These are phyloP conservation scores for Lactifluus subvellereus DNA, from an alignment of 768 basidiomycete genomes.

Conservation along the genomic window DNA sequence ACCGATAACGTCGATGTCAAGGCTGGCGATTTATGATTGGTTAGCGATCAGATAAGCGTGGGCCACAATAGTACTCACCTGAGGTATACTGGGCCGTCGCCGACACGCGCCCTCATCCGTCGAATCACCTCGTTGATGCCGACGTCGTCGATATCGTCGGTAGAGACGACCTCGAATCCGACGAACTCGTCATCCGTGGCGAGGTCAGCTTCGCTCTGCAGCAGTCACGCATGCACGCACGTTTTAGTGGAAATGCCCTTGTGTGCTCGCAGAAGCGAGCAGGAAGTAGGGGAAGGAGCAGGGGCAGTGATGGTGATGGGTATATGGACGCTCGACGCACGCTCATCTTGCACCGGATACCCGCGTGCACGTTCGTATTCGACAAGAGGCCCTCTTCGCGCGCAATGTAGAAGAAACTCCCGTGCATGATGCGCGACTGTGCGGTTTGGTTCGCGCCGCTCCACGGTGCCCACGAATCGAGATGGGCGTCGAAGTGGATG, in stretches of 20 bases:
- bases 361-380: constrained; percentile 74
- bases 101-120: constrained; percentile 66
- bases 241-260: background rate
- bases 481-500: constrained; percentile 77
- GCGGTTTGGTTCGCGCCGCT: constrained; percentile 37
- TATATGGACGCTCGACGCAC: constrained; percentile 31
- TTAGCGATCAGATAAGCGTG: too few species aligned
- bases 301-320: too few species aligned
- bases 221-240: too few species aligned
- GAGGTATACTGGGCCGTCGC: constrained; percentile 70
- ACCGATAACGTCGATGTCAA: constrained; percentile 84
- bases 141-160: constrained; percentile 78
- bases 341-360: constrained; percentile 71
- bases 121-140: constrained; percentile 65
- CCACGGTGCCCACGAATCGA: constrained; percentile 54
- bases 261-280: too few species aligned
- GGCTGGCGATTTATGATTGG: constrained; percentile 32
- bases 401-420: constrained; percentile 81
- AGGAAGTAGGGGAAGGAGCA: too few species aligned
- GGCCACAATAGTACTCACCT: constrained; percentile 33
- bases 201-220: constrained; percentile 55
- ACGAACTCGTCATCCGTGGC: constrained; percentile 56
- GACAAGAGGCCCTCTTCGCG: constrained; percentile 70
- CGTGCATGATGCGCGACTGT: constrained; percentile 72
- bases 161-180: constrained; percentile 74